Evolutionary conservation across 176 grass and related monocot genomes (phyloP).

Genomic region (Aegilops longissima): DNA sequence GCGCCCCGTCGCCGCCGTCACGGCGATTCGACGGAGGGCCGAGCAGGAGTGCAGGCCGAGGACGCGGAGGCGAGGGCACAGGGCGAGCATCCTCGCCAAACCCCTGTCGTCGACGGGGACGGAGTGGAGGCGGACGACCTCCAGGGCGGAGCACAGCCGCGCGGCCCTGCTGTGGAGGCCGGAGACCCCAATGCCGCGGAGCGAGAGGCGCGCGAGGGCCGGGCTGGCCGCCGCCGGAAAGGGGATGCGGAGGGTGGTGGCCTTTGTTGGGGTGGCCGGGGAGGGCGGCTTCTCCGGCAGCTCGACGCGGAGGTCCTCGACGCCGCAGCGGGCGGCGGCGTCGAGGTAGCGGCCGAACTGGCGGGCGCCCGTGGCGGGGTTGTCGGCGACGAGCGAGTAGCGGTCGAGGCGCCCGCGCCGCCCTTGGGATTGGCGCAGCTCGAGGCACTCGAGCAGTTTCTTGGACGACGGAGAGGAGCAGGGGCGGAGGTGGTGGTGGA

Average conservation of each 20-base stretch:
- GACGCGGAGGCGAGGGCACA: constrained; percentile 51
- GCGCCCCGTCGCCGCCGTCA: not conserved
- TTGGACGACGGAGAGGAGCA: constrained; percentile 6
- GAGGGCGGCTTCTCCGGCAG: not conserved
- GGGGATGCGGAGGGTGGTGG: not conserved
- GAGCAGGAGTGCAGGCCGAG: constrained; percentile 43
- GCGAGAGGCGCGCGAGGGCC: constrained; percentile 40
- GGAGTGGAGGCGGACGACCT: constrained; percentile 43
- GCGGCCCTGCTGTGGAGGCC: constrained; percentile 3
- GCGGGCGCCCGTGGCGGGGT: not conserved
- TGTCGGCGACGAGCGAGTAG: constrained; percentile 29
- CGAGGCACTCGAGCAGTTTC: not conserved
- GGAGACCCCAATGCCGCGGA: not conserved
- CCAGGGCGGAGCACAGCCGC: constrained; percentile 18
- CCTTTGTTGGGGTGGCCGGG: not conserved
- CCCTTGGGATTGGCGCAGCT: not conserved
- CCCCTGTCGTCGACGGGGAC: not conserved
- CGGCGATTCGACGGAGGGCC: constrained; percentile 5
- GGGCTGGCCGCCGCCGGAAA: constrained; percentile 32
- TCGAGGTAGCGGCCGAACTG: constrained; percentile 35
- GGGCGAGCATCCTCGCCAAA: constrained; percentile 26
- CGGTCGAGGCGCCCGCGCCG: constrained; percentile 43
- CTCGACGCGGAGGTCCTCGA: constrained; percentile 49
- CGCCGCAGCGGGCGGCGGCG: constrained; percentile 26
- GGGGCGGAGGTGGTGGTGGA: constrained; percentile 12